phyloP scores from a whole-genome alignment of 345 rosid genomes.

The Carallia pectinifolia region DNA sequence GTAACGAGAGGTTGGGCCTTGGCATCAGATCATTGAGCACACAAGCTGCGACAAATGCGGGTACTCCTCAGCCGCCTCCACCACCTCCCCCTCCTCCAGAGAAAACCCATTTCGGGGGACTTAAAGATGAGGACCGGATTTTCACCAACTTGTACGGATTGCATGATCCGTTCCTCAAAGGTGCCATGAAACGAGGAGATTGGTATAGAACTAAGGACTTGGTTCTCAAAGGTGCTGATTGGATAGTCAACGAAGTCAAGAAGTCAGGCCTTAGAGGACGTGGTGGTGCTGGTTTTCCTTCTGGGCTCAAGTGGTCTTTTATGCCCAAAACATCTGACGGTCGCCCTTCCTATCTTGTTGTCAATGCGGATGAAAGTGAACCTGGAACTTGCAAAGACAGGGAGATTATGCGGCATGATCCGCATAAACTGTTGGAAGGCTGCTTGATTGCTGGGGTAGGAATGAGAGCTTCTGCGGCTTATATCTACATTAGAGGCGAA shows the following conservation, averaged over 20 bases:
- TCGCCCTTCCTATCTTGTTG: conserved; percentile 96
- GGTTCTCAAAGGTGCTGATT: conserved; percentile 94
- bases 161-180: conserved; percentile 93
- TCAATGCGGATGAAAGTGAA: conserved; percentile 99
- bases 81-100: conserved; percentile 88
- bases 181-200: conserved; percentile 94
- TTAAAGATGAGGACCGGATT: conserved; percentile 93
- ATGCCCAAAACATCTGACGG: conserved; percentile 98
- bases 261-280: conserved; percentile 96
- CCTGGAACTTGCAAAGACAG: conserved; percentile 99
- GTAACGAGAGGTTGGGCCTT: conserved; percentile 40
- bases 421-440: conserved; percentile 93
- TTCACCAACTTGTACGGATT: conserved; percentile 89
- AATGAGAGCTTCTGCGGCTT: conserved; percentile 96
- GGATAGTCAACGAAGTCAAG: conserved; percentile 93
- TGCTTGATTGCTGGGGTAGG: conserved; percentile 98
- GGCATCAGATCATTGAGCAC: conserved; percentile 70
- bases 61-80: conserved; percentile 44
- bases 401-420: conserved; percentile 97
- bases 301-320: conserved; percentile 98
- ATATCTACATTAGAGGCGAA: conserved; percentile 94
- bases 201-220: conserved; percentile 95
- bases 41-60: conserved; percentile 63
- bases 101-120: conserved; percentile 95
- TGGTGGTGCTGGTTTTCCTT: conserved; percentile 98